Conservation (phyloP, 2,329 filamentous ascomycete genomes). For the Colletotrichum tabaci region DNA sequence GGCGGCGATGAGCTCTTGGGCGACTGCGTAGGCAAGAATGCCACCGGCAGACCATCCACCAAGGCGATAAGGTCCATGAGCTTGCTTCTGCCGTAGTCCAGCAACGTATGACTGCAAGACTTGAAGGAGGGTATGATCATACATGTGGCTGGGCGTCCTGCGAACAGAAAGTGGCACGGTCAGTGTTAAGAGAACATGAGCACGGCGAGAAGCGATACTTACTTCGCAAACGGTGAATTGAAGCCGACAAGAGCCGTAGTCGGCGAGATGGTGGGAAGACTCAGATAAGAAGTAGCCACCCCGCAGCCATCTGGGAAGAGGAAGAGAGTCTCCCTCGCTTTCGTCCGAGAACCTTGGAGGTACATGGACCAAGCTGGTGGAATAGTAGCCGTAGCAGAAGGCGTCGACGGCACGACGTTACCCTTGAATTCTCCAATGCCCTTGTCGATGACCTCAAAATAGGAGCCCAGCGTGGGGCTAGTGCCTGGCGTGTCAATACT, state of each 20-base stretch:
- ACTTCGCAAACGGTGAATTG: constrained; percentile 75
- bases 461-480: constrained; percentile 52
- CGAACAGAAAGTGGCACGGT: constrained; percentile 67
- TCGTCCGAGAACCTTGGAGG: constrained; percentile 63
- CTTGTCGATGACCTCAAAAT: constrained; percentile 65
- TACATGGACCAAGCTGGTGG: constrained; percentile 63
- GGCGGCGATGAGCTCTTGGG: constrained; percentile 69
- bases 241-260: constrained; percentile 66
- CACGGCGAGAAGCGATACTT: constrained; percentile 67
- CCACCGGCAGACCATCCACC: constrained; percentile 85
- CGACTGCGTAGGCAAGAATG: constrained; percentile 78
- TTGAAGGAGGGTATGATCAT: constrained; percentile 3
- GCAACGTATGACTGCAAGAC: constrained; percentile 10
- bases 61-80: constrained; percentile 76
- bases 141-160: constrained; percentile 56
- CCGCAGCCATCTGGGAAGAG: constrained; percentile 70
- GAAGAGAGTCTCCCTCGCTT: constrained; percentile 62
- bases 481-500: constrained; percentile 59
- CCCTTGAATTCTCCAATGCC: constrained; percentile 66
- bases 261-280: constrained; percentile 66
- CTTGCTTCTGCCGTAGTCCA: constrained; percentile 60
- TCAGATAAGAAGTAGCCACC: constrained; percentile 76
- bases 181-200: constrained; percentile 65
- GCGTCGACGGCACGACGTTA: constrained; percentile 64
- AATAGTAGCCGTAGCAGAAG: constrained; percentile 52